Evolutionary conservation across 1,139 yeast species (phyloP), one percentile per base, ranked within the genome.

Genomic region (Casaregolazyma lundiana): DNA sequence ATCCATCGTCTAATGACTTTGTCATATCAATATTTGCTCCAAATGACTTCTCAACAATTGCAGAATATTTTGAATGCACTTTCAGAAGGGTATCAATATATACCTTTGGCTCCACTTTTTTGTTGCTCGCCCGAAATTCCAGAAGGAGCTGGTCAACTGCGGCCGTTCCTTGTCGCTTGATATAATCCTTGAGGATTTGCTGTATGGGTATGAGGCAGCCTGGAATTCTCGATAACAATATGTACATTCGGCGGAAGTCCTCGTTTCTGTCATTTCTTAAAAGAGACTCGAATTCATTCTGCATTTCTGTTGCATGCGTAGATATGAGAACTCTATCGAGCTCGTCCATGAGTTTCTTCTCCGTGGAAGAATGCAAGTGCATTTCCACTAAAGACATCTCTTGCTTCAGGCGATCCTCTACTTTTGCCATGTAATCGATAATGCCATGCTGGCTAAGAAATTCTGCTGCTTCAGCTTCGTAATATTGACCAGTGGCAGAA

Each of bases 1-100:
- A 92, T 0, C 97, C 96, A 57, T 78, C 81, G 62, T 92, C 97
- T 55, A 92, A 75, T 0, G 97, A 88, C 62, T 85, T 86, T 48
- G 86, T 86, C 70, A 92, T 85, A 34, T 83, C 79, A 2, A 89
- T 77, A 61, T 88, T 88, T 57, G 78, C 79, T 52, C 78, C 81
- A 64, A 92, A 87, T 1, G 95, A 86, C 37, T 63, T 67, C 42
- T 69, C 70, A 21, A 90, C 95, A 61, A 90, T 77, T 41, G 75
- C 73, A 58, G 80, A 75, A 70, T 80, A 84, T 64, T 81, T 76
- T 53, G 72, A 64, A 65, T 90, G 85, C 24, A 89, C 84, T 38
- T 74, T 71, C 41, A 92, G 76, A 51, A 94, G 72, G 3, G 90
- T 77, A 59, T 84, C 85, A 45, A 92, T 84, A 62, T 92, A 94